phyloP scores from a whole-genome alignment of 1,284 basidiomycete genomes.

The Moesziomyces parantarcticus region DNA sequence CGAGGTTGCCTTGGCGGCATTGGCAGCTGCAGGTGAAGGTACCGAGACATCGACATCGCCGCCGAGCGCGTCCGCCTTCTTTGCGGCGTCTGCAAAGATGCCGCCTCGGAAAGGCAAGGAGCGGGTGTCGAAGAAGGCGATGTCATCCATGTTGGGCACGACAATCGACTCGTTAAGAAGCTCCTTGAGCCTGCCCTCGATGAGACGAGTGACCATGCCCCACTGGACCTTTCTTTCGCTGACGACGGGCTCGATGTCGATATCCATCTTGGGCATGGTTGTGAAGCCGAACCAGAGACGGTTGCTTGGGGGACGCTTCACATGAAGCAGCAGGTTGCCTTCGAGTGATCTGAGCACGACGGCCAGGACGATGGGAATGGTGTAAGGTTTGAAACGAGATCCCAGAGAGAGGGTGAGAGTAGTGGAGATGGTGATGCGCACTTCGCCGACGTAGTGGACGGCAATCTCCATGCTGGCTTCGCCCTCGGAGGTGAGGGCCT shows the following conservation, averaged over 20 bases:
- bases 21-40: constrained; percentile 8
- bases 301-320: constrained; percentile 94
- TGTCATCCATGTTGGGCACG: constrained; percentile 96
- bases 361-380: constrained; percentile 87
- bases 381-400: constrained; percentile 82
- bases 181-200: constrained; percentile 87
- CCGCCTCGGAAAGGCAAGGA: constrained; percentile 78
- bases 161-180: constrained; percentile 92
- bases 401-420: constrained; percentile 82
- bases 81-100: constrained; percentile 83
- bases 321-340: constrained; percentile 87
- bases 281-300: constrained; percentile 98
- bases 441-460: constrained; percentile 83
- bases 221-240: constrained; percentile 90
- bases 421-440: constrained; percentile 88
- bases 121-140: constrained; percentile 89
- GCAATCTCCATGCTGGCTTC: constrained; percentile 88
- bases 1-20: not conserved
- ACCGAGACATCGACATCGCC: constrained; percentile 9
- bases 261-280: constrained; percentile 85
- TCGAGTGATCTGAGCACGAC: constrained; percentile 85
- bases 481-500: constrained; percentile 90
- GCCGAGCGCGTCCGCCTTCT: constrained; percentile 18
- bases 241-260: constrained; percentile 91
- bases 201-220: constrained; percentile 87